A percentile compares a stretch with the other conserved stretches of the same genome.
phyloP scores from a whole-genome alignment of 352 stramenopile genomes.

The Hyaloperonospora brassicae region DNA sequence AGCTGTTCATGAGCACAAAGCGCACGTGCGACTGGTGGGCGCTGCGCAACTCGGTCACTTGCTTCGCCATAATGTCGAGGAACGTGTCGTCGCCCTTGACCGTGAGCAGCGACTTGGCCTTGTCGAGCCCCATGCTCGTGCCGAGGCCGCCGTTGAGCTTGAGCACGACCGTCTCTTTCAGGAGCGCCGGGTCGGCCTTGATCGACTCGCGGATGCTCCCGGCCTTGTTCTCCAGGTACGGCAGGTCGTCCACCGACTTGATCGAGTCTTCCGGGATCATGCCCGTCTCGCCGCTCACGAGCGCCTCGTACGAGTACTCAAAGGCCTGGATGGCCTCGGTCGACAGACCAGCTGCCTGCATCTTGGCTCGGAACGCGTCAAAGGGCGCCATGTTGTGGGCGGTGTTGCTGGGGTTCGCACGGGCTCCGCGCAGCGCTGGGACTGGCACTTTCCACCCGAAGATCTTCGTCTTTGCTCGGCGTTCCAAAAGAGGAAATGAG shows the following conservation, averaged over 20 bases:
- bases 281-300: constrained; percentile 90
- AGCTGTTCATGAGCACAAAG: constrained; percentile 88
- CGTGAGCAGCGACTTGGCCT: constrained; percentile 90
- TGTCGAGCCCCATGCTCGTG: constrained; percentile 91
- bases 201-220: constrained; percentile 70
- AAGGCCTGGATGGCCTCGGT: constrained; percentile 95
- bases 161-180: constrained; percentile 83
- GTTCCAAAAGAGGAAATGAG: constrained; percentile 31
- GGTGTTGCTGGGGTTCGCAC: constrained; percentile 20
- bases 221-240: constrained; percentile 73
- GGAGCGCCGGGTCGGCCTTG: constrained; percentile 53
- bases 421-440: constrained; percentile 23
- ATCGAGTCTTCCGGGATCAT: constrained; percentile 96
- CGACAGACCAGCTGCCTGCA: constrained; percentile 92
- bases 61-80: constrained; percentile 84
- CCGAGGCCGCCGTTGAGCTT: constrained; percentile 84
- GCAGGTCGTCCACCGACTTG: constrained; percentile 65
- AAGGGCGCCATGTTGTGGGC: constrained; percentile 46
- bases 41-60: constrained; percentile 91
- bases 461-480: constrained; percentile 37
- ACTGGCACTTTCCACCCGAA: constrained; percentile 27
- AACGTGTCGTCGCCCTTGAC: constrained; percentile 94
- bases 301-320: constrained; percentile 94
- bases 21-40: constrained; percentile 89
- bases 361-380: constrained; percentile 90